phyloP scores from a whole-genome alignment of 495 filamentous ascomycete genomes.

The Copromyces sp. region DNA sequence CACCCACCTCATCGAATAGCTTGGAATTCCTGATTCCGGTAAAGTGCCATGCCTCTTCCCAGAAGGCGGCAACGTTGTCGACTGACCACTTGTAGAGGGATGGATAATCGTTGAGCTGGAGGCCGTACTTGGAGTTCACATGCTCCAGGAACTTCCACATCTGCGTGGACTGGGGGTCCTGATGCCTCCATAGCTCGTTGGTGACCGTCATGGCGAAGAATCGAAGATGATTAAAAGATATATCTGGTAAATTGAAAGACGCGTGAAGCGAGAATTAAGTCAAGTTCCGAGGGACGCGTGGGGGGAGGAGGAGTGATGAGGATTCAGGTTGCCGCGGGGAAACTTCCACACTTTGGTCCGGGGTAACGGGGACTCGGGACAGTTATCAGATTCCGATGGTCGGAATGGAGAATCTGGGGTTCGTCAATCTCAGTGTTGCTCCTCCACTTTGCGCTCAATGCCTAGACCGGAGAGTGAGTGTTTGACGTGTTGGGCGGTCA shows the following conservation, averaged over 20 bases:
- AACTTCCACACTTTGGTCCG: not conserved
- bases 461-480: not conserved
- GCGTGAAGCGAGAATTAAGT: not conserved
- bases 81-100: constrained; percentile 78
- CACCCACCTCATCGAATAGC: constrained; percentile 48
- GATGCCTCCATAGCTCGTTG: constrained; percentile 60
- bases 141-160: constrained; percentile 61
- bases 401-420: not conserved
- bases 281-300: not conserved
- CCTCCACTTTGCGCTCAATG: not conserved
- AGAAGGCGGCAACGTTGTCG: constrained; percentile 63
- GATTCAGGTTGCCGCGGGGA: not conserved
- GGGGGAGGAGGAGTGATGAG: not conserved
- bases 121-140: constrained; percentile 55
- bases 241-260: not conserved
- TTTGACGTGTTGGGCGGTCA: not conserved
- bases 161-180: constrained; percentile 52
- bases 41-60: constrained; percentile 79
- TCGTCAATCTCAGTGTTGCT: not conserved
- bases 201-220: constrained; percentile 21
- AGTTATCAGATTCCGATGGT: not conserved
- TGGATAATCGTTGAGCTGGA: constrained; percentile 54
- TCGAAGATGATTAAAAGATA: not conserved
- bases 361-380: not conserved
- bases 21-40: constrained; percentile 60